A percentile compares a stretch with the other conserved stretches of the same genome.
phyloP scores from a whole-genome alignment of 148 eudicot species.

The Chenopodium quinoa region DNA sequence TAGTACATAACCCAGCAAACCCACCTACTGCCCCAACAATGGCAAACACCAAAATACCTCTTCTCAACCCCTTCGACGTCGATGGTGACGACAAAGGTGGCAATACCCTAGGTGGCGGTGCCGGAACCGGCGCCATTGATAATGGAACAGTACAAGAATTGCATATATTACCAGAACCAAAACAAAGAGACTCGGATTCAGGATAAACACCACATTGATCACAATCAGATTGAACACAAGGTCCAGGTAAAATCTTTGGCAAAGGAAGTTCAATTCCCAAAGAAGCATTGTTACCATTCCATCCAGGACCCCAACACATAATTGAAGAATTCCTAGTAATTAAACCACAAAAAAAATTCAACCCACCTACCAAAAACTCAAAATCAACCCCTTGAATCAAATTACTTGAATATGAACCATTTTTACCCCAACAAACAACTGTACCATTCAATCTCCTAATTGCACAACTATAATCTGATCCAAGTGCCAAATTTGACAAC shows the following conservation, averaged over 20 bases:
- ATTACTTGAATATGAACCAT: constrained; percentile 44
- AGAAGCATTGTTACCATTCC: constrained; percentile 30
- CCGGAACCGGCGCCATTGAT: constrained; percentile 27
- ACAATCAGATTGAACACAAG: constrained; percentile 58
- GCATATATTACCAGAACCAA: constrained; percentile 62
- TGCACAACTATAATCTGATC: constrained; percentile 60
- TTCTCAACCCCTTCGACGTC: constrained; percentile 44
- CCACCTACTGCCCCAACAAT: constrained; percentile 79
- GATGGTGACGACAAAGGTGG: constrained; percentile 30
- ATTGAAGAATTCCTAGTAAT: constrained; percentile 49
- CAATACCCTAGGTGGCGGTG: constrained; percentile 21
- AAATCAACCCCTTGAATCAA: constrained; percentile 37
- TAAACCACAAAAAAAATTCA: constrained; percentile 65
- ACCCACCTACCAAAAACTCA: constrained; percentile 61
- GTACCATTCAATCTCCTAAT: constrained; percentile 40
- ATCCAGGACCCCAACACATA: constrained; percentile 88
- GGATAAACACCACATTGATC: constrained; percentile 63
- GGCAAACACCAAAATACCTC: constrained; percentile 67
- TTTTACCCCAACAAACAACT: constrained; percentile 83
- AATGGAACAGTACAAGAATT: constrained; percentile 31
- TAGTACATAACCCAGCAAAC: constrained; percentile 60
- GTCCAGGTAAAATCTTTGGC: constrained; percentile 54
- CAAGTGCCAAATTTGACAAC: constrained; percentile 49
- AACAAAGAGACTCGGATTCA: constrained; percentile 60
- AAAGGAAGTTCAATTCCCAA: constrained; percentile 36